Base-by-base conservation (phyloP, 768 basidiomycete genomes). In the Lactarius psammicola region DNA sequence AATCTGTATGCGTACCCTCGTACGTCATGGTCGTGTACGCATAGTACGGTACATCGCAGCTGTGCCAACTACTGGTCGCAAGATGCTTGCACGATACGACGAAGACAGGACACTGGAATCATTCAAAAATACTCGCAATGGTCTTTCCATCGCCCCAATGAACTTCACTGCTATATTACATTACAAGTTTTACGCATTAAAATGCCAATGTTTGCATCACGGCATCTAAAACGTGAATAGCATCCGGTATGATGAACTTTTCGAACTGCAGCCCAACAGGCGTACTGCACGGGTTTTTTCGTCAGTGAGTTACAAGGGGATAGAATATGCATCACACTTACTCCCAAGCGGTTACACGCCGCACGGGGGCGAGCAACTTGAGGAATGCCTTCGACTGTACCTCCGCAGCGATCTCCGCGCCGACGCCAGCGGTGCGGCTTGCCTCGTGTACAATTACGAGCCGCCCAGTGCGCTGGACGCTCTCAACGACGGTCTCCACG, bases 391-490 rank as follows among this genome's bases (percentile, higher is more conserved):
- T 79, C 76, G 89, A 89, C 78, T 93, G 93, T 5, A 98, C 80
- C 76, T 95, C 92, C 0, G 92, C 91, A n/a, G 89, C 87, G 51
- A 98, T 92, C 74, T 98, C 93, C 15, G 88, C 89, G 13, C 93
- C 94, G n/a, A 88, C 90, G 26, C 95, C 92, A 2, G 87, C 93
- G 2, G 89, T 91, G 73, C 86, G 83, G 3, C 93, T 88, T 1
- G 95, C 95, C 77, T 98, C 95, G 72, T 97, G 95, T 20, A 97
- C 93, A 59, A 98, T 83, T 23, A 97, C 86, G 64, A 95, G 80
- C 26, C 94, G 79, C 1, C 94, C 90, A 0, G 95, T 97, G 65
- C 88, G 85, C 62, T 84, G 84, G 23, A 97, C 94, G 69, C 92
- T 94, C 75, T 92, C 87, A 30, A 84, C 80, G 56, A 98, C 78